Conservation (phyloP, 805 yeast genomes). For the Lipomyces mesembrius region DNA sequence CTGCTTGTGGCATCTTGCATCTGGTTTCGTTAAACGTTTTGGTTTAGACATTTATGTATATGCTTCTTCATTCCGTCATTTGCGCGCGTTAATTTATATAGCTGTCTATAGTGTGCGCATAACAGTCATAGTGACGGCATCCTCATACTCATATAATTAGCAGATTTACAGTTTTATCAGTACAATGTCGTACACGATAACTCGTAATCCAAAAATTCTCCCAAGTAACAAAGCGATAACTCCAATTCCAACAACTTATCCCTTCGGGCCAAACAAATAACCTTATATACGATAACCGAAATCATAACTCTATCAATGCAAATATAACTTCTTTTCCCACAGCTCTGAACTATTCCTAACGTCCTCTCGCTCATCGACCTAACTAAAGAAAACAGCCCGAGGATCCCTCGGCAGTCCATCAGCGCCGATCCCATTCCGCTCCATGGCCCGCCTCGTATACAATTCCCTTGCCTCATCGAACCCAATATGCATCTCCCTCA, state of each 20-base stretch:
- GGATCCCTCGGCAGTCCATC: constrained; percentile 75
- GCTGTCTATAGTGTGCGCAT: background rate
- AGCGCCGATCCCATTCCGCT: constrained; percentile 58
- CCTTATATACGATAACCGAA: background rate
- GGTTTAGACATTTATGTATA: background rate
- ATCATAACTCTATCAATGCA: background rate
- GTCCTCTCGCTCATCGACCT: background rate
- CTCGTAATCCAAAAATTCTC: background rate
- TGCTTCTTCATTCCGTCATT: too few species aligned
- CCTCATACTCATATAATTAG: background rate
- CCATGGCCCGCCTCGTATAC: constrained; percentile 55
- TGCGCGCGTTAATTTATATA: background rate
- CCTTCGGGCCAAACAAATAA: background rate
- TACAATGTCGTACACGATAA: background rate
- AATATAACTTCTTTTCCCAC: background rate
- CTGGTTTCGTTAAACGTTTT: background rate
- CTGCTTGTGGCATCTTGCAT: background rate
- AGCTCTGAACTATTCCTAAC: background rate
- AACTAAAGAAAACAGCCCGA: constrained; percentile 52
- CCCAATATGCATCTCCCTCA: constrained; percentile 55
- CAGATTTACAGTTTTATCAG: too few species aligned
- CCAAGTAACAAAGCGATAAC: constrained; percentile 5
- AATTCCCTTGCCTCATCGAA: constrained; percentile 73
- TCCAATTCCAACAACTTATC: constrained; percentile 1
- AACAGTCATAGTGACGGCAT: too few species aligned